Evolutionary conservation across 2,329 filamentous ascomycete genomes (phyloP), one percentile per base, ranked within the genome.

Genomic region (Juglanconis oblonga): DNA sequence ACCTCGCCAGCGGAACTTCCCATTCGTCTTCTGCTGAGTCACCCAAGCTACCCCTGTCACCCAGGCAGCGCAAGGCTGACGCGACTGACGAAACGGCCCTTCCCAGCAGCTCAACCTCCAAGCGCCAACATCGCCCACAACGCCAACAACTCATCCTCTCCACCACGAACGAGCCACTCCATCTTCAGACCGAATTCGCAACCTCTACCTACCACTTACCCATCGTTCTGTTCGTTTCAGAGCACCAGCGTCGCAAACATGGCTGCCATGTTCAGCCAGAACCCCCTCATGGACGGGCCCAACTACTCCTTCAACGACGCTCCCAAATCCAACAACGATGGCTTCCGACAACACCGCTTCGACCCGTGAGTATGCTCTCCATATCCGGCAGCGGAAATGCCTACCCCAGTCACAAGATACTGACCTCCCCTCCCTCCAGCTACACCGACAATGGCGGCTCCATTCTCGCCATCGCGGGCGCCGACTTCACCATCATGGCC

Each of bases 361-460:
- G 93, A 97, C 78, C 93, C 94, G 93, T 97, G 85, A 71, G 90
- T 67, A 52, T 1, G 51, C 36, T 4, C 10, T 14, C 17, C 0
- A 42, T 10, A 11, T 8, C 3, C 33, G 14, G 29, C 14, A 32
- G 10, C 35, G 24, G 24, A 24, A 4, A 42, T 10, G n/a, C 6
- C 24, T 13, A 6, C 24, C 24, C 11, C 44, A 6, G 9, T 33
- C 6, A 10, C 13, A 13, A 13, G 4, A 9, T 9, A 17, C 61
- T 63, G 31, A 63, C n/a, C 14, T 14, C 7, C 35, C 60, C 38
- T 3, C 32, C 55, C 65, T 40, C 67, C 68, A 95, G 91, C 69
- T 99, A 99, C 79, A 96, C 95, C 67, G 94, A 99, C 81, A 99
- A 99, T 75, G 95, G 95, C 68, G 95, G 95, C 68, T 96, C 92